Evolutionary conservation across 768 basidiomycete species (phyloP), one percentile per base, ranked within the genome.

Genomic region (Suillus plorans): DNA sequence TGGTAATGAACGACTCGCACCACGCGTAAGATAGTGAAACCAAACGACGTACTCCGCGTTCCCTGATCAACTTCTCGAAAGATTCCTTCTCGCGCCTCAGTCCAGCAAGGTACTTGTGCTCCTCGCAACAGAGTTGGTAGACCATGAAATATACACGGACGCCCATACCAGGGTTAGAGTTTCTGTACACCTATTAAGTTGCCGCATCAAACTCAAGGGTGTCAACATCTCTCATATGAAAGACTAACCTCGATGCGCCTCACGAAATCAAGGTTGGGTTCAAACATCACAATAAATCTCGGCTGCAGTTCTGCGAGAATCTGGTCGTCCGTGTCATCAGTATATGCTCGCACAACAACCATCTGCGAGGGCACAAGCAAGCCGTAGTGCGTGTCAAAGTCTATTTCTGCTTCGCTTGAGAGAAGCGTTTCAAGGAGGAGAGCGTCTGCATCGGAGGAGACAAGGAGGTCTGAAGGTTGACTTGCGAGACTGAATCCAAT

Each of bases 131-230:
- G 70, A 92, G 87, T 63, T 87, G 84, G 76, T 99, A 99, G n/a
- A 94, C 80, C 91, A 97, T 91, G 74, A 98, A 95, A 77, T 99
- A 99, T 2, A 98, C 91, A 16, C 96, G 82, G 0, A 99, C 87
- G 0, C 84, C 89, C 7, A 97, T 76, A 0, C 93, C 93, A 0
- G 94, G 90, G 77, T 90, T 88, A 4, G 90, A 86, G 63, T 88
- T 91, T 69, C 91, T 88, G 74, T 97, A 98, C 0, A 94, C 91
- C 94, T 95, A 66, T 44, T 53, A n/a, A 12, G 9, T 57, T 50
- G 39, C 4, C 18, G 20, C 28, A 14, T 60, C 28, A 47, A 12
- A n/a, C 13, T 50, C 16, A 22, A 28, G 25, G 10, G 8, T 41
- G 18, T 14, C 25, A 52, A 60, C 16, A 20, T n/a, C 28, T 58